Evolutionary conservation across 495 filamentous ascomycete genomes (phyloP), one percentile per base, ranked within the genome.

Genomic region (Daldinia concentrica): DNA sequence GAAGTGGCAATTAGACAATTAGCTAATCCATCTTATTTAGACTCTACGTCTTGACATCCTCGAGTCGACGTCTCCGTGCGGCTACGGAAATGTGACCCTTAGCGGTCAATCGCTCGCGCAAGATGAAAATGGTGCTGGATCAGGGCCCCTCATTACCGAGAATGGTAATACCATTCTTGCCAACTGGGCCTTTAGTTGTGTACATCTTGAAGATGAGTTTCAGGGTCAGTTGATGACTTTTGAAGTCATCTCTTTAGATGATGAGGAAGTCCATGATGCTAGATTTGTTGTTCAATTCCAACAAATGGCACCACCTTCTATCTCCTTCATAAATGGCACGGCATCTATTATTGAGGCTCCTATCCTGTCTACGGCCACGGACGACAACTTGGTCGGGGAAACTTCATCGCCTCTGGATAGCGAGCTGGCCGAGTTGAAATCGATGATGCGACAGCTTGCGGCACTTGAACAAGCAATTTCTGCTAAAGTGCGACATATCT

Each of bases 141-240:
- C 73, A 19, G 77, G 79, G 14, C 57, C 74, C 6, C 61, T 82
- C 29, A 63, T 69, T 24, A 76, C 77, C 1, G 69, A 79, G 30
- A 37, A 75, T 14, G 75, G 67, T 0, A 70, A 52, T 50, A 64
- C 59, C 34, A 75, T 82, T 50, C 36, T 66, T 17, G 79, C 80
- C n/a, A 72, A 67, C 29, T 88, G 86, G 86, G 74, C 79, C 17
- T 81, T 83, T 29, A 77, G 68, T 26, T 87, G 86, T 62, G 74
- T 83, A 17, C 73, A 79, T 22, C 77, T 81, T 52, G 79, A 80
- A 26, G 74, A 77, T 14, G 75, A 81, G 55, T 78, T 81, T 15
- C 72, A 82, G 19, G 79, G 78, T 29, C 85, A 86, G 58, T 45
- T 85, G 15, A 73, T 88, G 74, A 83, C 77, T 11, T 76, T 88